phyloP scores from a whole-genome alignment of 2,329 filamentous ascomycete genomes.

The Ceratocystis cacaofunesta region DNA sequence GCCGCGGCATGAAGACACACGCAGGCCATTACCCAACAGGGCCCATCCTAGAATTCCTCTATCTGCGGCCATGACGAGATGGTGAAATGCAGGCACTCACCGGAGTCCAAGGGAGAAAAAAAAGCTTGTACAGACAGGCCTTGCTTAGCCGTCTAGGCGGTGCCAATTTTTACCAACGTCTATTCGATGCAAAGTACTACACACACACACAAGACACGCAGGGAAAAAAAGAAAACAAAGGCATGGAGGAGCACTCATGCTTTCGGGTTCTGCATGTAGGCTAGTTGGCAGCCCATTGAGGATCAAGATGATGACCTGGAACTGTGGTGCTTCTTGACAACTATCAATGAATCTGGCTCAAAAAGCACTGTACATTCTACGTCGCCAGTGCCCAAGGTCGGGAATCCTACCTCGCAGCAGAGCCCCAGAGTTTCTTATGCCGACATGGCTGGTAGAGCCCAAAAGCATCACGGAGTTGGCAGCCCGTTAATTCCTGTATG shows the following conservation, averaged over 20 bases:
- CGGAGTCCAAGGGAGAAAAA: not conserved
- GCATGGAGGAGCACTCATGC: not conserved
- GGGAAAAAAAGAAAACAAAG: not conserved
- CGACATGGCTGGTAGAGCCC: not conserved
- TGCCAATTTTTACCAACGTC: not conserved
- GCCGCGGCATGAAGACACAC: not conserved
- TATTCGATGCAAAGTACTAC: not conserved
- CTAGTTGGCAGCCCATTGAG: slow-evolving; percentile 1
- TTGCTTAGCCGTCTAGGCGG: not conserved
- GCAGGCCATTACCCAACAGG: not conserved
- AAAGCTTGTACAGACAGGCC: not conserved
- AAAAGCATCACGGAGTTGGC: not conserved
- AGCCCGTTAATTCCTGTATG: not conserved
- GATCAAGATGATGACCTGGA: slow-evolving; percentile 4
- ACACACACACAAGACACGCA: not conserved
- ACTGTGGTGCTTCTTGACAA: not conserved
- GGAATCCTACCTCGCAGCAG: not conserved
- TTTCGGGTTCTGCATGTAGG: not conserved
- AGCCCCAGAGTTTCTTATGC: not conserved
- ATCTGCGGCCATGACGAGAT: not conserved
- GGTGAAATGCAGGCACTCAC: not conserved
- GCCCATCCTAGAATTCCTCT: not conserved
- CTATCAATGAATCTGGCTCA: not conserved
- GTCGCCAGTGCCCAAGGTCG: not conserved
- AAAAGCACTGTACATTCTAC: not conserved